phyloP scores from a whole-genome alignment of 108 stramenopile species.

The Cylindrotheca fusiformis region DNA sequence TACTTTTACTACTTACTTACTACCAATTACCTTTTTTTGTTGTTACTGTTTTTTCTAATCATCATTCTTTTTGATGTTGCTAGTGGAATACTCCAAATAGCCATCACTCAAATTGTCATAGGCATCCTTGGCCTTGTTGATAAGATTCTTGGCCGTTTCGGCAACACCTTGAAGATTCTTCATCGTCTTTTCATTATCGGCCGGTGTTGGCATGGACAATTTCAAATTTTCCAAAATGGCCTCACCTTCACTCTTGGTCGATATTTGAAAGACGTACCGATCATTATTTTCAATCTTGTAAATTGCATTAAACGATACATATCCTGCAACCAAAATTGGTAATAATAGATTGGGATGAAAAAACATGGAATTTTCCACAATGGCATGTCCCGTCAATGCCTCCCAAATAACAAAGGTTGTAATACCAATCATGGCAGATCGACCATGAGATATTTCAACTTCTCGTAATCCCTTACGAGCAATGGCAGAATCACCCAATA shows the following conservation, averaged over 20 bases:
- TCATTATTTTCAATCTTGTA: constrained; percentile 45
- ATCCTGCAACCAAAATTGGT: constrained; percentile 54
- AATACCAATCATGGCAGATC: constrained; percentile 79
- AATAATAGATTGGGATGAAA: constrained; percentile 75
- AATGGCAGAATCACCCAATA: constrained; percentile 64
- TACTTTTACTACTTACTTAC: too few species aligned
- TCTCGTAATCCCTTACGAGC: constrained; percentile 79
- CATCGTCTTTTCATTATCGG: background rate
- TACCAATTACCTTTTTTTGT: too few species aligned
- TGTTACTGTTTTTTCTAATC: too few species aligned
- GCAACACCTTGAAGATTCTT: background rate
- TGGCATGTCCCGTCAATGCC: constrained; percentile 63
- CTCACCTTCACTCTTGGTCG: constrained; percentile 19
- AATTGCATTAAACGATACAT: constrained; percentile 51
- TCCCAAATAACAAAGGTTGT: constrained; percentile 74
- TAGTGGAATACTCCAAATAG: constrained; percentile 1
- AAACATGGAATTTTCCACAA: constrained; percentile 79
- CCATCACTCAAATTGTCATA: constrained; percentile 4
- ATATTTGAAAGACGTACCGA: constrained; percentile 22
- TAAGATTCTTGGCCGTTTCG: background rate
- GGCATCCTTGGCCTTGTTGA: constrained; percentile 1
- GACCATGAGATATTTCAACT: constrained; percentile 76
- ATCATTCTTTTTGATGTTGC: background rate
- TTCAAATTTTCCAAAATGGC: constrained; percentile 31
- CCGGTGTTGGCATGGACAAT: background rate